Percentiles rank a stretch among this genome's conserved stretches.
These are phyloP conservation scores for Scopulariopsis brevicaulis DNA, from an alignment of 2,329 filamentous ascomycete genomes.

Conservation along the genomic window DNA sequence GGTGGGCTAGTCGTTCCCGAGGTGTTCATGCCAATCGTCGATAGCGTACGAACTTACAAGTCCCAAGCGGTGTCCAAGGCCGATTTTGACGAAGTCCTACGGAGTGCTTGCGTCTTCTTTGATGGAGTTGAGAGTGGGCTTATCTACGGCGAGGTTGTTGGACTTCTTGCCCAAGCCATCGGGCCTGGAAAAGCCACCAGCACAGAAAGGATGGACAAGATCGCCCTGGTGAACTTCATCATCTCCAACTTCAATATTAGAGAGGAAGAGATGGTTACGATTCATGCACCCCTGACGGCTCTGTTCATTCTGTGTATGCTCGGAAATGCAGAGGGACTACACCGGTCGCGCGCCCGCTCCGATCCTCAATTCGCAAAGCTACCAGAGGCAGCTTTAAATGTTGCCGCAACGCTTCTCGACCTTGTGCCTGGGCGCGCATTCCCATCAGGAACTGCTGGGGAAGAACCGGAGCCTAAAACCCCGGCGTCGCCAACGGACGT, in stretches of 20 bases:
- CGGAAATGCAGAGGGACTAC: constrained; percentile 33
- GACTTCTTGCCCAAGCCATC: constrained; percentile 52
- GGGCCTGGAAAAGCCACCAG: constrained; percentile 28
- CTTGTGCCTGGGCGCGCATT: constrained; percentile 56
- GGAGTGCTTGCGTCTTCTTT: constrained; percentile 92
- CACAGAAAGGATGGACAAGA: constrained; percentile 44
- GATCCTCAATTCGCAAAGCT: constrained; percentile 17
- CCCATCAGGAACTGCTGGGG: constrained; percentile 8
- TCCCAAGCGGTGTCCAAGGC: constrained; percentile 48
- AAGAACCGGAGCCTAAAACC: not conserved
- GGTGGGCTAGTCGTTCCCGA: constrained; percentile 80
- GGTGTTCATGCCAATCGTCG: constrained; percentile 77
- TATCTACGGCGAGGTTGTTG: constrained; percentile 76
- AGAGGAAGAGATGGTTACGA: constrained; percentile 88
- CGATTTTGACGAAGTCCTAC: constrained; percentile 75
- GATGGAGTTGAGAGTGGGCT: constrained; percentile 91
- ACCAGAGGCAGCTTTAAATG: constrained; percentile 24
- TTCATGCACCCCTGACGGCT: constrained; percentile 69
- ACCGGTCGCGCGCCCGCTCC: constrained; percentile 10
- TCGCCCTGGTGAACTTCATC: constrained; percentile 72
- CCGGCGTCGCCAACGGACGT: constrained; percentile 14
- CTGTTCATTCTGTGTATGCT: constrained; percentile 54
- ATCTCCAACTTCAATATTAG: constrained; percentile 81
- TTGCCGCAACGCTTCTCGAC: constrained; percentile 47
- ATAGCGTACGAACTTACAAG: constrained; percentile 69